Evolutionary conservation across 2,329 filamentous ascomycete species (phyloP).

Genomic region (Ophiocordyceps camponoti-leonardi): DNA sequence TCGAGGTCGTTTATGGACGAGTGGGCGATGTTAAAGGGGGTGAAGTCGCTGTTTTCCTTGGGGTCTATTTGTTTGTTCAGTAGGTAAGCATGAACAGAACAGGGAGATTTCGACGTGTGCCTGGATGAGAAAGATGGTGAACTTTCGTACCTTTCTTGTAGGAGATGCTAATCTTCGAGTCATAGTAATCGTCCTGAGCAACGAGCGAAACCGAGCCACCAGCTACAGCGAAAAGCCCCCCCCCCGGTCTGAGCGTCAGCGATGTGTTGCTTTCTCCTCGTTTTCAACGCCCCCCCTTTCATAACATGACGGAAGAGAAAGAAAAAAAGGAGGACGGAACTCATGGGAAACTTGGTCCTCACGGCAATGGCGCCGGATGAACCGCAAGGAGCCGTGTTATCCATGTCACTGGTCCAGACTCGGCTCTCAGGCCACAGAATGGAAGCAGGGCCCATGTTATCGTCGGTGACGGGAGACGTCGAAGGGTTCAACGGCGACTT

Average conservation of each 20-base stretch:
- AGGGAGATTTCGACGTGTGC: no score
- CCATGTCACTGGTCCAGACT: slow-evolving; percentile 32
- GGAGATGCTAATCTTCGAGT: slow-evolving; percentile 30
- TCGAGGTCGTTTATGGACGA: slow-evolving; percentile 20
- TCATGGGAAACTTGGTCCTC: slow-evolving; percentile 33
- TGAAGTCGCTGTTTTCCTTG: slow-evolving; percentile 20
- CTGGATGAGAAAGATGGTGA: not conserved
- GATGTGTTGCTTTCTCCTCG: not conserved
- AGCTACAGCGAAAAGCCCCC: slow-evolving; percentile 13
- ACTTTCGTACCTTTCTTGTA: slow-evolving; percentile 26
- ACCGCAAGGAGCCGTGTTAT: slow-evolving; percentile 36
- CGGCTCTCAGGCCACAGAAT: slow-evolving; percentile 33
- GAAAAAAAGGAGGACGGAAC: slow-evolving; percentile 8
- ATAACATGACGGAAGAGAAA: not conserved
- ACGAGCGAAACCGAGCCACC: slow-evolving; percentile 32
- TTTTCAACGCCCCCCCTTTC: not conserved
- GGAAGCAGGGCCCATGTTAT: slow-evolving; percentile 25
- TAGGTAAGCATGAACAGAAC: no score
- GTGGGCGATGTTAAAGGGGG: slow-evolving; percentile 13
- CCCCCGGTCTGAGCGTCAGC: no score
- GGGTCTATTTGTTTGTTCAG: slow-evolving; percentile 20
- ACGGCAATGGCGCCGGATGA: slow-evolving; percentile 18
- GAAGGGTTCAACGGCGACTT: slow-evolving; percentile 1
- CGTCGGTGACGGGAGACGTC: not conserved
- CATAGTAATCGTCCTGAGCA: slow-evolving; percentile 33